Base-by-base conservation (phyloP, 2,329 filamentous ascomycete species). In the Cadophora sp. region DNA sequence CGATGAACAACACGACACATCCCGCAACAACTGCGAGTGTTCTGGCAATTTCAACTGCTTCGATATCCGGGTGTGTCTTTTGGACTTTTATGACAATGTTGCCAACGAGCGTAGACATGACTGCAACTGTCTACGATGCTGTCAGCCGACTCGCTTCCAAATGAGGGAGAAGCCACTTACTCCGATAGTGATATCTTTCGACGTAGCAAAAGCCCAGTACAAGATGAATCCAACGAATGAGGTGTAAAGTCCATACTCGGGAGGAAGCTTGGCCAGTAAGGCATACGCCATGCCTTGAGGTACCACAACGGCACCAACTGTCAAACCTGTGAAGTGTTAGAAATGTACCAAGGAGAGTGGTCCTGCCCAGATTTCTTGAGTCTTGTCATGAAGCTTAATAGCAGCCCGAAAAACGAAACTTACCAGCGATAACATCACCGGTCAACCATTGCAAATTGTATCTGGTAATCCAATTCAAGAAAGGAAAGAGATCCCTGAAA, bases 111-210 rank as follows among this genome's bases (percentile, higher is more conserved):
- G 92, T 97, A 1, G 94, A 98, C 86, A 98, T 92, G 73, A 98
- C 96, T 48, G 96, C 96, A 60, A 98, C 96, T 40, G 95, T 95
- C 90, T 93, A 71, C 26, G 53, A 8, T 40, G 67, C 62, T 14
- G 55, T 74, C 51, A 73, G 68, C 66, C 70, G 68, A 7, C 34
- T 26, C 27, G 22, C 12, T 40, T 37, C n/a, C 2, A 1, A 60
- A 73, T 22, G 48, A 22, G n/a, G 22, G 24, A 29, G 16, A 27
- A 5, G 61, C 1, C 56, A 86, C 90, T 81, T 84, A 92, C 91
- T n/a, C 95, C 95, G 66, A 98, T 98, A 9, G 95, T 97, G 77
- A 99, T 98, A 79, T 99, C 95, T 79, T 98, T 99, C 12, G 94
- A 97, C 0, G 96, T 99, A 40, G 94, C 96, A 77, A 98, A 98